Evolutionary conservation across 2,329 filamentous ascomycete species (phyloP).

Genomic region (Sporothrix humicola): DNA sequence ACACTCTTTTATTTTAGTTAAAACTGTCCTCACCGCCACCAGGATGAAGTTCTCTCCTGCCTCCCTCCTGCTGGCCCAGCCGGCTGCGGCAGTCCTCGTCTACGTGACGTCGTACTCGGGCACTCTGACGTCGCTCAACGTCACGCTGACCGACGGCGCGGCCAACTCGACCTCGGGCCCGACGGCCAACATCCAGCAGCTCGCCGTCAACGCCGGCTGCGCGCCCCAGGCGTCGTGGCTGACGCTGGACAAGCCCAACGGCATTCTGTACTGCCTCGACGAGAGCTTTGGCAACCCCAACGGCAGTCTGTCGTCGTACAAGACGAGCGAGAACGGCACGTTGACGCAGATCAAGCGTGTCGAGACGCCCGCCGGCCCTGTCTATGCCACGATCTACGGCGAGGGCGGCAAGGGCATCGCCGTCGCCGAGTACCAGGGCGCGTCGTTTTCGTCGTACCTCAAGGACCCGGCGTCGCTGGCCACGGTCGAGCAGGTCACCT

Average conservation of each 20-base stretch:
- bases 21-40: not conserved
- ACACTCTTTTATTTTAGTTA: not conserved
- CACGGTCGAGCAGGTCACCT: conserved; percentile 49
- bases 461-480: conserved; percentile 47
- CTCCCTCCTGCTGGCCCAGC: conserved; percentile 40
- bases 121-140: conserved; percentile 55
- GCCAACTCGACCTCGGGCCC: conserved; percentile 28
- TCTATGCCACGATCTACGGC: conserved; percentile 54
- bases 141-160: conserved; percentile 44
- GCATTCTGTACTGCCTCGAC: conserved; percentile 64
- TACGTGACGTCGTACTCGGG: conserved; percentile 58
- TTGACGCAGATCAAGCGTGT: conserved; percentile 49
- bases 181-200: conserved; percentile 48
- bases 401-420: conserved; percentile 49
- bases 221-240: conserved; percentile 65
- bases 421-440: conserved; percentile 56
- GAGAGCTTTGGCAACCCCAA: conserved; percentile 58
- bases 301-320: conserved; percentile 55
- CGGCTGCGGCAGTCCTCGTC: conserved; percentile 49
- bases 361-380: conserved; percentile 50
- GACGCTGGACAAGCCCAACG: conserved; percentile 57
- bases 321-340: conserved; percentile 47
- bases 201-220: conserved; percentile 55
- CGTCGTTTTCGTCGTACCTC: conserved; percentile 54
- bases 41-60: conserved; percentile 27